Base-by-base conservation (phyloP, 352 stramenopile species). In the Pythium phragmiticola region DNA sequence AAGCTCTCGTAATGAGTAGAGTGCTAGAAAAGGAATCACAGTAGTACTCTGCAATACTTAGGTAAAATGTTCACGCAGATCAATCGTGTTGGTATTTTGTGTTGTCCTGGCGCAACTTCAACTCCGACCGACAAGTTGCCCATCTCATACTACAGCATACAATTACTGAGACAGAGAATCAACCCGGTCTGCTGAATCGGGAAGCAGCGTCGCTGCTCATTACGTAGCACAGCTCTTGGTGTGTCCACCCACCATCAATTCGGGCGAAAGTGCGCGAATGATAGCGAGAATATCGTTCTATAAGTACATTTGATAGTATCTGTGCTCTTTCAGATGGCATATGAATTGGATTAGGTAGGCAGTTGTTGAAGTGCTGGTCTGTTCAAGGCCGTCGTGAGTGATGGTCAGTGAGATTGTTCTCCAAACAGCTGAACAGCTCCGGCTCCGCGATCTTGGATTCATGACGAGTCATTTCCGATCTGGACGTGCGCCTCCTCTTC, bases 341-440 rank as follows among this genome's bases (percentile, higher is more conserved):
- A 3, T 13, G 33, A 14, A 50, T 23, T 4, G 30, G n/a, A 36
- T 26, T 55, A 39, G 23, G 39, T 39, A 39, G 3, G 4, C 28
- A 12, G 17, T 28, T 21, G 21, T 64, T 64, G 57, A 64, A 64
- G 57, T 63, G 57, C 36, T 64, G 57, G 57, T 64, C 46, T 6
- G 3, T 8, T 8, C 7, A 14, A 16, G 33, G 9, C 17, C 11
- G 26, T 30, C 14, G 28, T 59, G 59, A 65, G 59, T 65, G 59
- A 47, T 54, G 59, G 59, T 65, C 37, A 17, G 8, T 59, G 49
- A 13, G 59, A 65, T 65, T 57, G 13, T 65, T 65, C 49, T 58
- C 39, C 36, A 13, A 36, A 34, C 39, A 46, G 39, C 39, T 46
- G 39, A 19, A 21, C 34, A 39, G 34, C 34, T 39, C 33, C 9